Evolutionary conservation across 1,284 basidiomycete genomes (phyloP).

Genomic region (Pascua sp.): DNA sequence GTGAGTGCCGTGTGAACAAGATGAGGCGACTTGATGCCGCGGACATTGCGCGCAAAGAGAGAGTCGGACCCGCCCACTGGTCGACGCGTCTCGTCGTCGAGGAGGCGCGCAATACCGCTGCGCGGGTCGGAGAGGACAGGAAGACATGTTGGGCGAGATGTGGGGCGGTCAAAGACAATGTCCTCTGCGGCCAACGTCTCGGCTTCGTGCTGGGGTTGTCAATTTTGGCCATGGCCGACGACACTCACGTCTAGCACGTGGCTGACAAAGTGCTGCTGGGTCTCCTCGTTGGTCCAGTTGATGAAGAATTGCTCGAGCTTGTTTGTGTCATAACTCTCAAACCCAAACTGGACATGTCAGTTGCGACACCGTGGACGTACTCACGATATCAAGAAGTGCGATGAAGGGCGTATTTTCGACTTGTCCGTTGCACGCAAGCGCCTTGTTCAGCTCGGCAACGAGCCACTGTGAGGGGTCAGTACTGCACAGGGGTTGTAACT

Average conservation of each 20-base stretch:
- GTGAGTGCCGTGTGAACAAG: background rate
- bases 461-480: slow-evolving; percentile 8
- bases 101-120: slow-evolving; percentile 14
- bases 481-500: too few relatives aligned
- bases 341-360: slow-evolving; percentile 10
- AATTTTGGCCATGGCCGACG: too few relatives aligned
- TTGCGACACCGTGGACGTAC: background rate
- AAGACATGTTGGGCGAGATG: slow-evolving; percentile 11
- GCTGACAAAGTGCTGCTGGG: slow-evolving; percentile 15
- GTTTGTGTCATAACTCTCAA: slow-evolving; percentile 17
- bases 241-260: slow-evolving; percentile 7
- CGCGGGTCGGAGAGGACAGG: slow-evolving; percentile 12
- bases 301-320: slow-evolving; percentile 21
- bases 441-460: slow-evolving; percentile 13
- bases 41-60: slow-evolving; percentile 14
- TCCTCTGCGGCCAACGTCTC: slow-evolving; percentile 18
- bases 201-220: slow-evolving; percentile 7
- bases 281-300: slow-evolving; percentile 25
- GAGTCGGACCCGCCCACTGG: slow-evolving; percentile 13
- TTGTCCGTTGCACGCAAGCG: slow-evolving; percentile 9
- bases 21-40: background rate
- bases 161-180: slow-evolving; percentile 11
- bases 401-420: slow-evolving; percentile 9
- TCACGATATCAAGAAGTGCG: slow-evolving; percentile 14
- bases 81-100: slow-evolving; percentile 21